Base-by-base conservation (phyloP, 2,329 filamentous ascomycete genomes). In the Claviceps sp. region DNA sequence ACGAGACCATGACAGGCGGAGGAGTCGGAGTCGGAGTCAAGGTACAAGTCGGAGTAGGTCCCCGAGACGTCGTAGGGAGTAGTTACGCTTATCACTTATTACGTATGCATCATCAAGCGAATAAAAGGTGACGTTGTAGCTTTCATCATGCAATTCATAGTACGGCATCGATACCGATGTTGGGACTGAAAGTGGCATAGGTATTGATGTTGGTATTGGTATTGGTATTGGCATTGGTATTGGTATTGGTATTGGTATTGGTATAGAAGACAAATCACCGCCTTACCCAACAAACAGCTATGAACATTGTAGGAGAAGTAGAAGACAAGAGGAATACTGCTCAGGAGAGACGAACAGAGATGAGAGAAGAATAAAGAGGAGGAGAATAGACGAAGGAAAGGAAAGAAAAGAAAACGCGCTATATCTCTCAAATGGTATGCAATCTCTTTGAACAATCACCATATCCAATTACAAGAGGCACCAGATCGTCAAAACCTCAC, bases 1-100 rank as follows among this genome's bases (percentile, higher is more conserved):
- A 20, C 62, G 57, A 20, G 62, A 69, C 4, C 58, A 57, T 47
- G 56, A 63, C 20, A 61, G 52, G 51, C 60, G 54, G 30, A 57
- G 26, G 8, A 38, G 45, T 37, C 45, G 24, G 37, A 64, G 67
- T 54, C 72, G 69, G 55, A 46, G 49, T 37, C 30, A 34, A 34
- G 30, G 9, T 4, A 34, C 18, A 38, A 64, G 67, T 54, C 72
- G 69, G 55, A 46, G 49, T 37, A 38, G 26, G 38, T 26, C 41
- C 16, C 46, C 26, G 7, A 43, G 53, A 47, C 47, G 47, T 52
- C 20, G 52, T 44, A 56, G 54, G 61, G 59, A 59, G 55, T 57
- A 52, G 54, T 60, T 14, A 18, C 20, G 18, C 22, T 22, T 6
- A 37, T 45, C 14, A 34, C 14, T 4, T 22, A 2, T 11, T 9